Base-by-base conservation (phyloP, 768 basidiomycete species). In the Polyporus arcularius region DNA sequence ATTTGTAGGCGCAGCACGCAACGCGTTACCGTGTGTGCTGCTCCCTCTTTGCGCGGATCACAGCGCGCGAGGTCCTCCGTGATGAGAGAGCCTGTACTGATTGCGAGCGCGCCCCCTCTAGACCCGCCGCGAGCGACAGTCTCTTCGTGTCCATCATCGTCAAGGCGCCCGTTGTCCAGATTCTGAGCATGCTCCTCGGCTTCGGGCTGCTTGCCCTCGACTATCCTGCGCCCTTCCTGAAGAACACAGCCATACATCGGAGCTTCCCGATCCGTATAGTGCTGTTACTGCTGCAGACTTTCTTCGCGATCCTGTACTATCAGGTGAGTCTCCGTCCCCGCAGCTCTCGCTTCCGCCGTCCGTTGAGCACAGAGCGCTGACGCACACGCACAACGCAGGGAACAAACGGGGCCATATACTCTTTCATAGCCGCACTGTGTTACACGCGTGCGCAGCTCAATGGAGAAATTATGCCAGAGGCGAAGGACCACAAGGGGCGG, bases 371-470 rank as follows among this genome's bases (percentile, higher is more conserved):
- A 35, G 35, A 11, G 35, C 11, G 35, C 35, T 35, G 35, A 35
- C 35, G 35, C 35, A 35, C 35, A 35, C 3, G 35, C 35, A 7
- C 11, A 4, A 11, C 11, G 35, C 35, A 95, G 92, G 94, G 93
- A 45, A 90, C 90, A 38, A 94, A 94, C 68, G 88, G 85, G 30
- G 86, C 88, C 12, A 73, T 96, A 52, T 97, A 86, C 81, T 92
- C 90, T 26, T 68, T 92, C 52, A 82, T 93, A 67, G 89, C 91
- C 16, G 78, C 82, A 28, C 63, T 80, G 57, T 86, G 86, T 68
- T 96, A 93, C 67, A 73, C 74, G 14, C 82, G 86, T 57, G 90
- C 92, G 12, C 76, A 86, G 43, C 72, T 80, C 61, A 78, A 83
- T 18, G 89, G 87, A 68, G 93, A 95, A 76, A 77, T 70, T 55